Base-by-base conservation (phyloP, 768 basidiomycete genomes). In the Rhodotorula diobovata region DNA sequence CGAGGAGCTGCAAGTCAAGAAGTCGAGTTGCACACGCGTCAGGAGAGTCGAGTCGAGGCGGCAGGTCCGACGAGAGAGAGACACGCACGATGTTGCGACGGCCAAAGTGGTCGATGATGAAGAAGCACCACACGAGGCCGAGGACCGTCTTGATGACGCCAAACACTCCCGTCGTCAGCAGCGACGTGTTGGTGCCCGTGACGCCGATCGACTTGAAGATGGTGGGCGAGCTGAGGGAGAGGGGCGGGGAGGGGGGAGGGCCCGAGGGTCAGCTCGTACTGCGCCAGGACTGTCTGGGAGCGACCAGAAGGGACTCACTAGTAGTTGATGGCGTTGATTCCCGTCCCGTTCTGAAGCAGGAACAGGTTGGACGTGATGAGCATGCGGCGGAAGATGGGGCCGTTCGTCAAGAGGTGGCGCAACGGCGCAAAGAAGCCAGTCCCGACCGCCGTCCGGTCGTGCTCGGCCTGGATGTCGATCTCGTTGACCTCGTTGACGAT, bases 101-200 rank as follows among this genome's bases (percentile, higher is more conserved):
- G 28, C 70, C 74, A 62, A 55, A 69, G 43, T 45, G 41, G 58
- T 71, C 70, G 20, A 75, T 63, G 48, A 75, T 37, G 83, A 83
- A 43, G 66, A 74, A 74, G 63, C 56, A 58, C 73, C 73, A 85
- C 62, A 85, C 67, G 45, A 85, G 67, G 23, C 78, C 77, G n/a
- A 77, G 76, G 30, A 76, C 51, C 32, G 79, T 78, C 80, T 82
- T 81, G 80, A 84, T 82, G 55, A 84, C 80, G 25, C 85, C 85
- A 72, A 84, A 86, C 53, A 85, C 77, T 12, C 85, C 85, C 57
- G 77, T 77, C 18, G 77, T 75, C 46, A 77, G 51, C 45, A 77
- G 76, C 30, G 66, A 58, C 4, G 76, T 71, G 50, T 25, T 60
- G 32, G 67, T 63, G 2, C 77, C 77, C 16, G 56, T 61, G 57